phyloP scores from a whole-genome alignment of 768 basidiomycete species.

The Phlebiopsis flavidoalba region DNA sequence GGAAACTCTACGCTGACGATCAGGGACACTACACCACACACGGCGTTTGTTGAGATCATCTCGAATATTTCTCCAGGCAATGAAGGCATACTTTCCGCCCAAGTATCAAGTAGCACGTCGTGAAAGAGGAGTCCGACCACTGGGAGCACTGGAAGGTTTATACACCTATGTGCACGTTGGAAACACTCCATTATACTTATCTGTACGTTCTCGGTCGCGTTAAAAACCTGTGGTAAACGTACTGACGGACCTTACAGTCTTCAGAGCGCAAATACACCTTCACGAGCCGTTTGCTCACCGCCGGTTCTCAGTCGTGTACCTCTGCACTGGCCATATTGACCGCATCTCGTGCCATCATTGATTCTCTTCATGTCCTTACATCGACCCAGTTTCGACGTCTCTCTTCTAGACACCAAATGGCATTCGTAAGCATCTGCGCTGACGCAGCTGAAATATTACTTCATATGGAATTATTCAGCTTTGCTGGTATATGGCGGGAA shows the following conservation, averaged over 20 bases:
- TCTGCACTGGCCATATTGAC: conserved; percentile 67
- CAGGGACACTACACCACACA: conserved; percentile 53
- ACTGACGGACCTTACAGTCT: neutral
- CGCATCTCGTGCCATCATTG: conserved; percentile 61
- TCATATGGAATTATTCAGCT: conserved; percentile 11
- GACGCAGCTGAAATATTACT: neutral
- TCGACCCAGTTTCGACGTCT: conserved; percentile 72
- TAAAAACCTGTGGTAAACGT: neutral
- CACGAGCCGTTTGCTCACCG: conserved; percentile 74
- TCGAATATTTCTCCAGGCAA: conserved; percentile 45
- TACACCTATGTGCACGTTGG: conserved; percentile 41
- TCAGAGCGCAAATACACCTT: conserved; percentile 63
- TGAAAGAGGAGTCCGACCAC: too few relatives aligned
- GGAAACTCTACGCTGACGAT: conserved; percentile 8
- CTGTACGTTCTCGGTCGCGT: conserved; percentile 6
- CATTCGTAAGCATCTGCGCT: conserved; percentile 41
- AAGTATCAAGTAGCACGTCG: conserved; percentile 52
- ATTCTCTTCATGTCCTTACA: conserved; percentile 59
- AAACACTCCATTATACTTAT: conserved; percentile 11
- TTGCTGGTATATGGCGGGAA: conserved; percentile 62
- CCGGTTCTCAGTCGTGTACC: conserved; percentile 52
- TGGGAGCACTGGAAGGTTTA: conserved; percentile 50
- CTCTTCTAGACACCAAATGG: conserved; percentile 63
- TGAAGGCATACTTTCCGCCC: conserved; percentile 55
- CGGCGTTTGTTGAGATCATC: conserved; percentile 63